These are phyloP conservation scores for Didymosphaeria variabile DNA, from an alignment of 2,329 filamentous ascomycete species.

Conservation along the genomic window DNA sequence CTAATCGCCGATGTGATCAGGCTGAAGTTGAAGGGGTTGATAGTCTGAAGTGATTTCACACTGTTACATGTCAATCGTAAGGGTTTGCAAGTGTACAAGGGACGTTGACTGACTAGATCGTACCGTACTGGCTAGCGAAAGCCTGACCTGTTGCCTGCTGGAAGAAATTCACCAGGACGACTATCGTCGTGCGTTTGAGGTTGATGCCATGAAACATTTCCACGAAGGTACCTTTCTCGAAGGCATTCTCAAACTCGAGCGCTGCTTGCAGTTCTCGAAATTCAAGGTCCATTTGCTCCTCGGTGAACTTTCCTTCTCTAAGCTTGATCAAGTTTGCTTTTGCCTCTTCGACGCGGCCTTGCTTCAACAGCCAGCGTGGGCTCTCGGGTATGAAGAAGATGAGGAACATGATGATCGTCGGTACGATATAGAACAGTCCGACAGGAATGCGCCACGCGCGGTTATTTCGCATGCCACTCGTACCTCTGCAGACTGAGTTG, in stretches of 20 bases:
- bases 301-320: conserved; percentile 16
- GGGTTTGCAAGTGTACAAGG: neutral
- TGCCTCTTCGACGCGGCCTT: conserved; percentile 54
- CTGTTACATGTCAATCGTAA: neutral
- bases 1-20: conserved; percentile 12
- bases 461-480: conserved; percentile 15
- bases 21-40: conserved; percentile 17
- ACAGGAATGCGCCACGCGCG: conserved; percentile 20
- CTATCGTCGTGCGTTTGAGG: conserved; percentile 9
- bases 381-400: conserved; percentile 41
- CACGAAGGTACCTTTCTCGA: conserved; percentile 23
- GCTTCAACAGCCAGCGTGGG: conserved; percentile 26
- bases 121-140: conserved; percentile 20
- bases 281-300: conserved; percentile 16
- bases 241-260: conserved; percentile 1
- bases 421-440: conserved; percentile 17
- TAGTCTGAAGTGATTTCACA: conserved; percentile 18
- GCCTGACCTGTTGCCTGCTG: conserved; percentile 18
- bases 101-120: conserved; percentile 28
- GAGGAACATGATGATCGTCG: conserved; percentile 5
- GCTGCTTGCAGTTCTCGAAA: conserved; percentile 20
- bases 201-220: conserved; percentile 18
- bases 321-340: conserved; percentile 8
- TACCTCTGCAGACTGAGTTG: conserved; percentile 13
- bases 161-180: conserved; percentile 17